Base-by-base conservation (phyloP, 2,329 filamentous ascomycete genomes). In the Trichocomaceae sp. region DNA sequence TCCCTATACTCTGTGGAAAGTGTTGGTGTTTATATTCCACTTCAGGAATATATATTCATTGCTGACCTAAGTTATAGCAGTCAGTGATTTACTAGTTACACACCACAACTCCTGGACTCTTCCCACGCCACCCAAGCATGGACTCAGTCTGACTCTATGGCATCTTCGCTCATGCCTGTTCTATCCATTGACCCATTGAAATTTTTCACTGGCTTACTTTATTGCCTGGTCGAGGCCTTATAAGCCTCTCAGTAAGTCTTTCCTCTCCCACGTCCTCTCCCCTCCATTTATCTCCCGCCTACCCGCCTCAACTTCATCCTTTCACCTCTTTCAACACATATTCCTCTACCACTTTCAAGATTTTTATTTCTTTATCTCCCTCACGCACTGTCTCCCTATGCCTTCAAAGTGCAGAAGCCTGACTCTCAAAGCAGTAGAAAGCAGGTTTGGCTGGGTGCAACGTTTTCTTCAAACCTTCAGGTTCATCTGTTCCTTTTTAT, bases 381-480 rank as follows among this genome's bases (percentile, higher is more conserved):
- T 19, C 41, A 52, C 46, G 50, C 20, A 29, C 35, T 46, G 41
- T 17, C 41, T 52, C 7, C 33, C 13, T n/a, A 52, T 8, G 9
- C 50, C 41, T 37, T 46, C 29, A 17, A 52, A 15, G 17, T 20
- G 10, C 9, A 9, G 5, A n/a, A 35, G 31, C 22, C 50, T 52
- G 35, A 52, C 50, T 19, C 29, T 41, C 19, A 46, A 46, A 31
- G 29, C 41, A 52, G 50, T 22, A 46, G 33, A 52, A 19, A 31
- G 19, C 7, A 52, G 29, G 29, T 9, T 22, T n/a, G 23, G 20
- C 35, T 52, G 50, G 29, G 33, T 46, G 33, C 15, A 35, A 5
- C 19, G 19, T 17, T 7, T 23, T 15, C 31, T 46, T 52, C 50
- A 22, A 17, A 17, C 39, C 7, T n/a, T 46, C 29, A 46, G 41